These are phyloP conservation scores for Naganishia friedmannii DNA, from an alignment of 768 basidiomycete species.

Conservation along the genomic window DNA sequence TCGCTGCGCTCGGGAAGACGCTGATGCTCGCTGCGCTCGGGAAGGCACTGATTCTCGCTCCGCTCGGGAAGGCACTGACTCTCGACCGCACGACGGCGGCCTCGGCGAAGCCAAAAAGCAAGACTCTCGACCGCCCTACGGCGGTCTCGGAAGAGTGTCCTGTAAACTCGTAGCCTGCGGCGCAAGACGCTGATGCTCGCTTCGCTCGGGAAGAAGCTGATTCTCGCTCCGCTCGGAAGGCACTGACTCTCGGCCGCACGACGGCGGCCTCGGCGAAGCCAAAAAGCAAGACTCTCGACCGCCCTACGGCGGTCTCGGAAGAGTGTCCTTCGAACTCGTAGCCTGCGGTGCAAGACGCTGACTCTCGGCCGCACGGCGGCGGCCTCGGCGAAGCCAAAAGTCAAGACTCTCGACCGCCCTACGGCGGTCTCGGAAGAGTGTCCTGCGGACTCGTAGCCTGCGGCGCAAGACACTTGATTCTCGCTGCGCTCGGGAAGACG, in stretches of 20 bases:
- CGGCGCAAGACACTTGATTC: not conserved
- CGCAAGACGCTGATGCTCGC: not conserved
- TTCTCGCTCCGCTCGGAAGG: not conserved
- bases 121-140: not conserved
- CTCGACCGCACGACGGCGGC: no score
- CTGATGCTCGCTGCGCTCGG: no score
- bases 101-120: conserved; percentile 33
- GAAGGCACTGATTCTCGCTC: no score
- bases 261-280: no score
- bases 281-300: no score
- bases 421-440: not conserved
- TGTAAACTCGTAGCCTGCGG: not conserved
- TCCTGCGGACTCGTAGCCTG: not conserved
- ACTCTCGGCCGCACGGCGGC: no score
- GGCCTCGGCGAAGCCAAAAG: no score
- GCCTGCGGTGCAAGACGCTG: no score
- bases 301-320: no score
- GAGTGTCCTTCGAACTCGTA: no score
- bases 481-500: not conserved
- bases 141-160: not conserved
- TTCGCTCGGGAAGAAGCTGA: not conserved
- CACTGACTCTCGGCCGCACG: not conserved
- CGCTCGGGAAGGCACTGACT: no score
- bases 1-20: not conserved
- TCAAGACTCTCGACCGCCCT: not conserved